Percentiles rank a stretch among this genome's conserved stretches.
Conservation (phyloP, 495 filamentous ascomycete genomes). For the Penicillium longicatenatum region DNA sequence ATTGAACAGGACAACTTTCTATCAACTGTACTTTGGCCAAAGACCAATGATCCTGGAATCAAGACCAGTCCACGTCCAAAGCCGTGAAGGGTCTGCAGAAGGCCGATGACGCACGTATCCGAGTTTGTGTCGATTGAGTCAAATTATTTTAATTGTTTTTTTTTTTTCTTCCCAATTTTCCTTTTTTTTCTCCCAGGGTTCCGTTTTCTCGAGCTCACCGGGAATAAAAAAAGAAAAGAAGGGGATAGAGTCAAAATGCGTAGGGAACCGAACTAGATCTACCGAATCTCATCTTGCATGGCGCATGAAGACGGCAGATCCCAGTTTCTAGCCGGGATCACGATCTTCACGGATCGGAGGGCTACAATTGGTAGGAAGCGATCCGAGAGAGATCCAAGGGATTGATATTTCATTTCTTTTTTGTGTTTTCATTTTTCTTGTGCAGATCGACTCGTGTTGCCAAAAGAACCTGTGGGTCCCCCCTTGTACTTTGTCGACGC, state of each 20-base stretch:
- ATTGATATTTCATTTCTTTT: not conserved
- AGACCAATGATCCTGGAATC: not conserved
- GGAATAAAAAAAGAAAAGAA: constrained; percentile 7
- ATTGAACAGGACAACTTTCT: not conserved
- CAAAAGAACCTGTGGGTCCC: constrained; percentile 1
- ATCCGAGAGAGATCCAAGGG: not conserved
- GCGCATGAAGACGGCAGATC: constrained; percentile 1
- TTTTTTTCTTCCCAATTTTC: not conserved
- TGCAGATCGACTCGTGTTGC: constrained; percentile 17
- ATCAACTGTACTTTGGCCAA: not conserved
- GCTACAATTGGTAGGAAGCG: constrained; percentile 5
- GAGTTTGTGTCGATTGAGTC: not conserved
- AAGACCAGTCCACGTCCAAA: constrained; percentile 17
- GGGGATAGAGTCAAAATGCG: constrained; percentile 3
- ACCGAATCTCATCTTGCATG: constrained; percentile 8
- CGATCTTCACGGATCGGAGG: not conserved
- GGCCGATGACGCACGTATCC: constrained; percentile 28
- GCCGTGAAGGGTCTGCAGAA: constrained; percentile 15
- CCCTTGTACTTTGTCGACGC: not conserved
- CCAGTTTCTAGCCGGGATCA: constrained; percentile 1
- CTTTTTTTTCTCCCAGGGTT: constrained; percentile 4
- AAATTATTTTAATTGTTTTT: not conserved
- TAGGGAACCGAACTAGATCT: constrained; percentile 4
- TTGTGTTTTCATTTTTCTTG: too few species aligned
- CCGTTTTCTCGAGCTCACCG: not conserved